phyloP scores from a whole-genome alignment of 2,329 filamentous ascomycete species.

The Verticillium tricorpus region DNA sequence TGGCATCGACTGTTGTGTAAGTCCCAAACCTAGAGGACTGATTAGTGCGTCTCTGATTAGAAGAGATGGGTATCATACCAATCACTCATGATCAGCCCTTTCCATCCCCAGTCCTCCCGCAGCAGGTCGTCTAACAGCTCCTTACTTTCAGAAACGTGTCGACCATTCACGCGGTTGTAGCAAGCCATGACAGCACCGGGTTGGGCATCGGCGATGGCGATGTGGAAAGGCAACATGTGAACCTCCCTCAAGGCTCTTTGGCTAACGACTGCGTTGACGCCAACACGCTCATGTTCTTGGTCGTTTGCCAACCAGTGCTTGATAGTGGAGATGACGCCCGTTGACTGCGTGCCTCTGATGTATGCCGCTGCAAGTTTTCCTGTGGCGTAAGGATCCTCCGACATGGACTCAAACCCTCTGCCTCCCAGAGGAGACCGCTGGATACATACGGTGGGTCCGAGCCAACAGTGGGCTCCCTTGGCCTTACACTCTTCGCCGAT shows the following conservation, averaged over 20 bases:
- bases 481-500: conserved; percentile 15
- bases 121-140: conserved; percentile 5
- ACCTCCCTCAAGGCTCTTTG: conserved; percentile 57
- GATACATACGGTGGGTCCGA: conserved; percentile 60
- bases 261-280: conserved; percentile 39
- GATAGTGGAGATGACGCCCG: conserved; percentile 23
- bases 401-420: conserved; percentile 61
- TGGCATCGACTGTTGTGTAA: conserved; percentile 16
- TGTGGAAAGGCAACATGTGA: conserved; percentile 60
- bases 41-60: not conserved
- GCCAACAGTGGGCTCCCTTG: conserved; percentile 54
- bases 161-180: conserved; percentile 47
- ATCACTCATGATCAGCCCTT: conserved; percentile 11
- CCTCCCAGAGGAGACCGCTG: conserved; percentile 58
- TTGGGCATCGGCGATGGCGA: conserved; percentile 51
- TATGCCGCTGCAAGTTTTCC: conserved; percentile 19
- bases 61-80: conserved; percentile 1
- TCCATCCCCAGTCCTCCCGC: conserved; percentile 8
- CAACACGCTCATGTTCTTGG: conserved; percentile 44
- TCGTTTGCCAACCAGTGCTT: conserved; percentile 39
- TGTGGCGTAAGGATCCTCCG: conserved; percentile 39
- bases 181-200: conserved; percentile 54
- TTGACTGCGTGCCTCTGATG: conserved; percentile 25
- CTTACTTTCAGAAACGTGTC: conserved; percentile 21
- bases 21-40: conserved; percentile 18